These are phyloP conservation scores for Begonia masoniana DNA, from an alignment of 306 rosid species.

Conservation along the genomic window DNA sequence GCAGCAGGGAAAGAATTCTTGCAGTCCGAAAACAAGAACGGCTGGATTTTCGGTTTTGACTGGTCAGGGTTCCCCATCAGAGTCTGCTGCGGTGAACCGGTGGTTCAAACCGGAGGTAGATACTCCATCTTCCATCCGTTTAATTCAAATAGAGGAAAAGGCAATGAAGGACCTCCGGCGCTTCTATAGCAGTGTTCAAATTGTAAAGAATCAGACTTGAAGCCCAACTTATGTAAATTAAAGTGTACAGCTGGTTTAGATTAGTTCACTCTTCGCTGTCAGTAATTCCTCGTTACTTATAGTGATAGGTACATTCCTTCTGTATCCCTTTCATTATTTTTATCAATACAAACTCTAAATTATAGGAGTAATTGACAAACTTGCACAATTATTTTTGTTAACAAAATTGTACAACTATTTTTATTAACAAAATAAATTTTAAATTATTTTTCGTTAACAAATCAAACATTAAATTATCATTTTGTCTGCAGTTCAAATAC, in stretches of 20 bases:
- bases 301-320: no score
- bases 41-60: slow-evolving; percentile 57
- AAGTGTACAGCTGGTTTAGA: background rate
- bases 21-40: slow-evolving; percentile 66
- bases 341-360: no score
- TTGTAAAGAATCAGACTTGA: slow-evolving; percentile 45
- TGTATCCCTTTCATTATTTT: no score
- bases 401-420: no score
- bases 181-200: slow-evolving; percentile 75
- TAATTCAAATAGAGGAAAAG: slow-evolving; percentile 89
- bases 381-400: no score
- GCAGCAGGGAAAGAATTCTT: slow-evolving; percentile 39
- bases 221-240: background rate
- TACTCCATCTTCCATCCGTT: slow-evolving; percentile 74
- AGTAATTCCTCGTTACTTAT: no score
- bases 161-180: slow-evolving; percentile 98
- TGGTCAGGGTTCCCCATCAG: slow-evolving; percentile 74
- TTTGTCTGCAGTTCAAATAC: no score
- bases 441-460: no score
- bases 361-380: no score
- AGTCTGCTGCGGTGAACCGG: slow-evolving; percentile 52
- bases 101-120: slow-evolving; percentile 91
- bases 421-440: no score
- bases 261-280: no score
- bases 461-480: no score